These are phyloP conservation scores for Trebouxia gelatinosa DNA, from an alignment of 163 green algal species.

Conservation along the genomic window DNA sequence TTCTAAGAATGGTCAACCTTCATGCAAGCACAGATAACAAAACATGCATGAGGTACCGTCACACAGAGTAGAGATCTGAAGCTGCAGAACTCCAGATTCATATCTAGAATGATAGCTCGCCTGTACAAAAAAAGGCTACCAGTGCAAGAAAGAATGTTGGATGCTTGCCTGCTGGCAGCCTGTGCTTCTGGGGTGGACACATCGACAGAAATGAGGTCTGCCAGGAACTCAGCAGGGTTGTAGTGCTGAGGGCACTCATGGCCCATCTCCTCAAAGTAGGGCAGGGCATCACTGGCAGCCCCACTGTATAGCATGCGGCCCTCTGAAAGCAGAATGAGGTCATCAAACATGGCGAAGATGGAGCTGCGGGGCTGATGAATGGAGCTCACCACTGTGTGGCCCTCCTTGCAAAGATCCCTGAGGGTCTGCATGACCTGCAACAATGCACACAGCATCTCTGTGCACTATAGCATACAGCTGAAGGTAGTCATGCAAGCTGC, in stretches of 20 bases:
- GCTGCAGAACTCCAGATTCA: too few species aligned
- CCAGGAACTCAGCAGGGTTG: conserved; percentile 84
- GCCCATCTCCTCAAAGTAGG: conserved; percentile 69
- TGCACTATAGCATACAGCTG: too few species aligned
- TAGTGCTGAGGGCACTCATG: conserved; percentile 68
- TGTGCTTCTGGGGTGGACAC: conserved; percentile 54
- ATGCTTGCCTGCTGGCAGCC: neutral
- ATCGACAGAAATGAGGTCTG: conserved; percentile 86
- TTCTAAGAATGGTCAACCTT: too few species aligned
- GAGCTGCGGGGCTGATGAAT: conserved; percentile 82
- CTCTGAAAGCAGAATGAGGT: conserved; percentile 81
- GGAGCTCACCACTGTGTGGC: conserved; percentile 78
- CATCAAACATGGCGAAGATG: conserved; percentile 91
- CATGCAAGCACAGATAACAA: too few species aligned
- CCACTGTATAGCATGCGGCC: conserved; percentile 62
- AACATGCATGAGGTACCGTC: too few species aligned
- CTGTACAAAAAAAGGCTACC: too few species aligned
- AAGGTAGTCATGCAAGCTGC: too few species aligned
- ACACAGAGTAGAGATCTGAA: too few species aligned
- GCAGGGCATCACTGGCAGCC: conserved; percentile 50
- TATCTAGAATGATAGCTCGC: too few species aligned
- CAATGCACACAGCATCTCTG: too few species aligned
- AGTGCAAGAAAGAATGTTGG: neutral
- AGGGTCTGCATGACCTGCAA: conserved; percentile 83
- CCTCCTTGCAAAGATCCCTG: conserved; percentile 70